Conservation (phyloP, 192 early-diverging fungal genomes). For the Allomyces macrogynus region DNA sequence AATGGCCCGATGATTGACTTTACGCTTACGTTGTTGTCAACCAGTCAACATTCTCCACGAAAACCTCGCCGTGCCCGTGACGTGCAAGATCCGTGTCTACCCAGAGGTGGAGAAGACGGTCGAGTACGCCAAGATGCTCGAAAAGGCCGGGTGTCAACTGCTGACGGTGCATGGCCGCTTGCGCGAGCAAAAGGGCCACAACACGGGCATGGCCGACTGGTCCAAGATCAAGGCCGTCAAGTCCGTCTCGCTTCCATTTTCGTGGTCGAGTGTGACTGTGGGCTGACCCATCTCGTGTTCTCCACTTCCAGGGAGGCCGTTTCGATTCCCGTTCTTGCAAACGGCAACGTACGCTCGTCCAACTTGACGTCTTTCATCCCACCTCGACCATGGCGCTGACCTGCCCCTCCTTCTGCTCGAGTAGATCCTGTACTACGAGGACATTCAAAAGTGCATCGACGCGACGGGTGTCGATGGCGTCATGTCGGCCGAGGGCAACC, state of each 20-base stretch:
- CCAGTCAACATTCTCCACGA: constrained; percentile 53
- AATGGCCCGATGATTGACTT: not conserved
- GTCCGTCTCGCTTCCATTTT: no score
- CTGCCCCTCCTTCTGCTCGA: no score
- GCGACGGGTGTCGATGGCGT: constrained; percentile 80
- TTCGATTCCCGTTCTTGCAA: constrained; percentile 81
- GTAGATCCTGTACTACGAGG: constrained; percentile 66
- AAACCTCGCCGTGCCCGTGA: constrained; percentile 69
- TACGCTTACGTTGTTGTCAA: constrained; percentile 1
- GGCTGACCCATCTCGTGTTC: no score
- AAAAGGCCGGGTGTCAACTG: constrained; percentile 74
- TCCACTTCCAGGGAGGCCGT: constrained; percentile 31
- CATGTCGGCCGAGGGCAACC: constrained; percentile 74
- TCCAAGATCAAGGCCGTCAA: constrained; percentile 69
- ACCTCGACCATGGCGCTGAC: no score
- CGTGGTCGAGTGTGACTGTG: no score
- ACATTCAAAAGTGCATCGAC: constrained; percentile 60
- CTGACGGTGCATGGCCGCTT: constrained; percentile 86
- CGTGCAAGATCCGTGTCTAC: constrained; percentile 87
- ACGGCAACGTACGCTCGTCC: constrained; percentile 46
- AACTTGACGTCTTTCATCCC: no score
- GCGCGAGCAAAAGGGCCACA: constrained; percentile 91
- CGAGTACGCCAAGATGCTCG: constrained; percentile 87
- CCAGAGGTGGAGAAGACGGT: constrained; percentile 77
- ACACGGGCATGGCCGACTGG: constrained; percentile 93